These are phyloP conservation scores for Cyberlindnera mrakii DNA, from an alignment of 805 yeast species.

Conservation along the genomic window DNA sequence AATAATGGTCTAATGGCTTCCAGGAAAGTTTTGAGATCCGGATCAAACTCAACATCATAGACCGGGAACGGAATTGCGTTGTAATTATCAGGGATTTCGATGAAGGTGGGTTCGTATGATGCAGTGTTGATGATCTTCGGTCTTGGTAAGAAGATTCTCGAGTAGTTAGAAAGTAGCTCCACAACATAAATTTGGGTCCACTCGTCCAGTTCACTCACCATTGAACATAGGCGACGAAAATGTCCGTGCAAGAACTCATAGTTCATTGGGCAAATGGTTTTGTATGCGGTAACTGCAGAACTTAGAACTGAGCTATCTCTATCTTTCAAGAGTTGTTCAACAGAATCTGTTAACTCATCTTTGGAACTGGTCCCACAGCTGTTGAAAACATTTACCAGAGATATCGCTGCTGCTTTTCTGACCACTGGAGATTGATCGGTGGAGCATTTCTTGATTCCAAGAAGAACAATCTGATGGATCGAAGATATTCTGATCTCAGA, in stretches of 20 bases:
- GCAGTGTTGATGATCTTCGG: conserved; percentile 39
- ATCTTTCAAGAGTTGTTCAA: conserved; percentile 59
- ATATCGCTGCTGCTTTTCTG: conserved; percentile 71
- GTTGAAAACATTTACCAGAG: conserved; percentile 54
- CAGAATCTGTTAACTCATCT: conserved; percentile 42
- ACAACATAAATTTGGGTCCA: conserved; percentile 61
- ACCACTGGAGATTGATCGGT: conserved; percentile 74
- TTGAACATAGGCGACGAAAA: conserved; percentile 50
- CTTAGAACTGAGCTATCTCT: conserved; percentile 61
- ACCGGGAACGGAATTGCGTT: conserved; percentile 32
- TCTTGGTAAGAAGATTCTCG: conserved; percentile 50
- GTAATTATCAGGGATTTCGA: conserved; percentile 39
- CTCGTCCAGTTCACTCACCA: conserved; percentile 52
- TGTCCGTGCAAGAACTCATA: conserved; percentile 68
- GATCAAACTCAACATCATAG: conserved; percentile 40
- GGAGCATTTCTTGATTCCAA: conserved; percentile 64
- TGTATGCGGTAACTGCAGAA: conserved; percentile 54
- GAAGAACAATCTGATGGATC: conserved; percentile 68
- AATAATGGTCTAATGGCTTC: conserved; percentile 40
- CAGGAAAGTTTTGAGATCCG: conserved; percentile 54
- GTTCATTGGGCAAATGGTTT: conserved; percentile 46
- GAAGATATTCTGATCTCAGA: conserved; percentile 81
- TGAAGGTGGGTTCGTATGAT: conserved; percentile 19
- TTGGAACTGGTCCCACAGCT: conserved; percentile 37
- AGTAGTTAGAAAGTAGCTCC: conserved; percentile 62